Evolutionary conservation across 164 flowering plant genomes (phyloP), one percentile per base, ranked within the genome.

Genomic region (Magnolia sinica): DNA sequence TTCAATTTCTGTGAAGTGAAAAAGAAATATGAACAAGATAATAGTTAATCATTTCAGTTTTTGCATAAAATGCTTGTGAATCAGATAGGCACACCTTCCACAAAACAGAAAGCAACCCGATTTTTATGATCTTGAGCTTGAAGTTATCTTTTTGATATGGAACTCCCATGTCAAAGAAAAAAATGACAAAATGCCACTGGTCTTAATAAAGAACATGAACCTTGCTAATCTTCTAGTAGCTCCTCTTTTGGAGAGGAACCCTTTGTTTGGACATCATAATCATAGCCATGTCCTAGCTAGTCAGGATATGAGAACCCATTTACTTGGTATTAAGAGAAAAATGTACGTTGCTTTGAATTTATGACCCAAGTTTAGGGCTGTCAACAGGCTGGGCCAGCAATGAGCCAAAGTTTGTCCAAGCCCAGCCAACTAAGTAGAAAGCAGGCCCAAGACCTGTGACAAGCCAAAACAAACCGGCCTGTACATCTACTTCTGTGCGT

Each of bases 1-100:
- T 55, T 69, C 22, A 79, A 52, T n/a, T 70, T 75, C 94, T 87
- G 75, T 67, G 79, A 50, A 24, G 77, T 49, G 9, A 77, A 76
- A 55, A 59, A 55, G 16, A 66, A 71, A 51, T 13, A 71, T 31
- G 63, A 71, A 50, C 2, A 49, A 63, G 24, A n/a, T 37, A 64
- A 37, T 8, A 6, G 22, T 31, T 10, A 64, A 74, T 13, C 20
- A n/a, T 1, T 8, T 16, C 20, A 64, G 45, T 2, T 31, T 19
- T n/a, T 49, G 61, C 16, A 55, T 55, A 55, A 55, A 55, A 55
- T 55, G 16, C 61, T 55, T 11, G 61, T 16, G 18, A 55, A 55
- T 55, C 61, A 7, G 61, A 55, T 55, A 55, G 13, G 61, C 16
- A 16, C 19, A 14, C 2, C 61, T 10, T 55, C 18, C 6, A 55